phyloP scores from a whole-genome alignment of 202 grass and related monocot genomes.

The Brachypodium distachyon region DNA sequence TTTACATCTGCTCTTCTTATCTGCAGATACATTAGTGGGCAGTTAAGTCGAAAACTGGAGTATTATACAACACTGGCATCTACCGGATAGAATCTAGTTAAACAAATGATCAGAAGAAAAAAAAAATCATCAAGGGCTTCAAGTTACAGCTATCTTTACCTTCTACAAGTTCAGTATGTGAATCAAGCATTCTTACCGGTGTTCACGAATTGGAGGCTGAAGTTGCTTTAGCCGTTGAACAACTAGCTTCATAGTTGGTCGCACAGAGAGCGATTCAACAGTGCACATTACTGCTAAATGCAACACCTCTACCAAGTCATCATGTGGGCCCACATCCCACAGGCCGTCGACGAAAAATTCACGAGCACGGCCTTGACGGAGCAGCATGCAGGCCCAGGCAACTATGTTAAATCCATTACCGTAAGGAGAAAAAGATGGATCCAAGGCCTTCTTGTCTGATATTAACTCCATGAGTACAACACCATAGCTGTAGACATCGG shows the following conservation, averaged over 20 bases:
- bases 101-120: constrained; percentile 37
- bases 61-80: constrained; percentile 58
- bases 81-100: constrained; percentile 49
- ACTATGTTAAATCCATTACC: constrained; percentile 99
- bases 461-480: constrained; percentile 97
- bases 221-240: constrained; percentile 91
- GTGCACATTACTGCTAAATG: constrained; percentile 90
- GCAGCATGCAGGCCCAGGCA: constrained; percentile 89
- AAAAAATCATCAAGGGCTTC: constrained; percentile 36
- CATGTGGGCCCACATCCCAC: constrained; percentile 74
- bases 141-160: constrained; percentile 54
- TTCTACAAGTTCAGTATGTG: constrained; percentile 38
- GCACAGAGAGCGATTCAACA: constrained; percentile 70
- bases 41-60: constrained; percentile 38
- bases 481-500: constrained; percentile 95
- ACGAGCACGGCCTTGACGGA: constrained; percentile 64
- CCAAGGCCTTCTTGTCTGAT: constrained; percentile 92
- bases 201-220: constrained; percentile 62
- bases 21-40: constrained; percentile 63
- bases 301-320: constrained; percentile 80
- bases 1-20: constrained; percentile 67
- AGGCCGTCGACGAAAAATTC: constrained; percentile 82
- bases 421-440: constrained; percentile 90
- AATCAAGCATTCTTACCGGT: constrained; percentile 38
- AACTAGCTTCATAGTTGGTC: constrained; percentile 92